Evolutionary conservation across 31 red algal species (phyloP), one percentile per base, ranked within the genome.

Genomic region (Odonthalia washingtoniensis): DNA sequence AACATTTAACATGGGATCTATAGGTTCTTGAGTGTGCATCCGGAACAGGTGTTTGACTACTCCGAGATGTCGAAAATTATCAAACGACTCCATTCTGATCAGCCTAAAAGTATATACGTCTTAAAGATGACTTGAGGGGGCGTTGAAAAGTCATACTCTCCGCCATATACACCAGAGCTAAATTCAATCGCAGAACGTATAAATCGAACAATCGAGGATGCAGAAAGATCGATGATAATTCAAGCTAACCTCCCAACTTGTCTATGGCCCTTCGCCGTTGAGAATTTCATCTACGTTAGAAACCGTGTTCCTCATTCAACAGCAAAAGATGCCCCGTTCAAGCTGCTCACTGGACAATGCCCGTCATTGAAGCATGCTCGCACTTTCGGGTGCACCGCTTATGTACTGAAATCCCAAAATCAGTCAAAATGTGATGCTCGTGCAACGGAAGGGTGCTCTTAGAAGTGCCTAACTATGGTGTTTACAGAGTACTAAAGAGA

Each of bases 231-330:
- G 24, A 44, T 75, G 38, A 3, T 75, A 3, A 5, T 40, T 24
- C 9, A 44, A 75, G 70, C 70, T 5, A 44, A 75, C 2, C 70
- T 75, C 18, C 36, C 70, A 70, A 70, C 33, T 9, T 34, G 28
- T 70, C 67, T 70, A 6, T 70, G 33, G 67, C 67, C 26, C 14
- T 70, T 14, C n/a, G 49, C 49, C 9, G 49, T 57, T 14, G 21
- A 57, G 49, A 9, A 57, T 57, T 9, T 57, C 12, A 21, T 57
- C 12, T 21, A 57, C 21, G 49, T 57, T 14, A 57, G 49, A 57
- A 57, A 57, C 21, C 9, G 49, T 14, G 21, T 57, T 21, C 49
- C 21, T 9, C 49, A 57, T 57, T 57, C 49, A 14, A 21, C 49
- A 57, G 21, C 49, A 9, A 57, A 57, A 14, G 21, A 57, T 9